Evolutionary conservation across 2,329 filamentous ascomycete species (phyloP), one percentile per base, ranked within the genome.

Genomic region (Hypoxylon sp.): DNA sequence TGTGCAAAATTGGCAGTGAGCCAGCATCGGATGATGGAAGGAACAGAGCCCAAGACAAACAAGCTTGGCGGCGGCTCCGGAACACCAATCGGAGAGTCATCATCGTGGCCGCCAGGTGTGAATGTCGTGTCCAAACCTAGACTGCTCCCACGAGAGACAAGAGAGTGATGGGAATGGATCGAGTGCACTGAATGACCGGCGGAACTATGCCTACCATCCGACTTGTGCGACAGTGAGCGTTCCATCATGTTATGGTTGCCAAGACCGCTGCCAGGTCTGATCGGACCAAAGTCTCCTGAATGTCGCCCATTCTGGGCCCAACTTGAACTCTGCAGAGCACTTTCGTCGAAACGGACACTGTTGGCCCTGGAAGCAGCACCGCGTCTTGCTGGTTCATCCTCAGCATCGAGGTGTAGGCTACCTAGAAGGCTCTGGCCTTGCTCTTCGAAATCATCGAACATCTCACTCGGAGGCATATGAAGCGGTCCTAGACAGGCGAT

Each of bases 331-430:
- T 97, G 93, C 72, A 97, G 89, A 12, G 95, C 94, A 75, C 93
- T 97, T 77, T 98, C 95, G 75, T 98, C 96, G 74, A 99, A 99
- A 36, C 96, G 92, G 71, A 99, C 96, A 75, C 96, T 98, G 77
- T 98, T 98, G 49, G 96, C 95, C 72, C 96, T 87, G 16, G 96
- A 99, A 16, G 93, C 91, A 18, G 92, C 93, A 56, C 96, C 93
- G 68, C 95, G 88, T 36, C 93, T 89, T 61, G 93, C 89, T 30
- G 92, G 92, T 75, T 94, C 91, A 67, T 98, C 93, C 67, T 97
- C 94, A 4, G 90, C 86, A 69, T 97, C 95, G 5, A 98, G 84
- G 63, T 94, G 92, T 61, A 97, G 85, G 56, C 91, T 93, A 53
- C 90, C 91, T 50, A 97, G 86, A 63, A 96, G 84, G 72, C 90